A percentile compares a stretch with the other conserved stretches of the same genome.
phyloP scores from a whole-genome alignment of 1,139 yeast genomes.

The Sugiyamaella sp. region DNA sequence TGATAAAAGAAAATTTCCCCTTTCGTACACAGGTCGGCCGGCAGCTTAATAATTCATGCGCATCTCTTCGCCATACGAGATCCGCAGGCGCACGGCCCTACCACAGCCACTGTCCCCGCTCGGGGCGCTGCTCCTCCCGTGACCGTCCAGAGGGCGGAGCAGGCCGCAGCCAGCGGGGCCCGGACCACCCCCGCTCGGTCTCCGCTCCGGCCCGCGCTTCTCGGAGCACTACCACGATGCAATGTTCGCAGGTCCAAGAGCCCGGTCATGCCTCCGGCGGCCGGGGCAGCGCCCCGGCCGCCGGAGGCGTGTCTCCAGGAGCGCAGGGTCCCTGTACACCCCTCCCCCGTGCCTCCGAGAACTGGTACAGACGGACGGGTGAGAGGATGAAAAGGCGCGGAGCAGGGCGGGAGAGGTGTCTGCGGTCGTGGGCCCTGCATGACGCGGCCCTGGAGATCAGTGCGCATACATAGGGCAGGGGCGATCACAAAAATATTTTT shows the following conservation, averaged over 20 bases:
- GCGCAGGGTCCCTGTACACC: no score
- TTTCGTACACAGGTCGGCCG: not conserved
- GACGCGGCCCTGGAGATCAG: not conserved
- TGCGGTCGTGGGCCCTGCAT: slow-evolving; percentile 8
- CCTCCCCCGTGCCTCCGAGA: no score
- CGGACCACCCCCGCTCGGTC: no score
- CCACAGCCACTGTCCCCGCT: not conserved
- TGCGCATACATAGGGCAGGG: slow-evolving; percentile 12
- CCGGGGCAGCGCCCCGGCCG: not conserved
- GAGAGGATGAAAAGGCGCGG: no score
- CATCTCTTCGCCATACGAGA: not conserved
- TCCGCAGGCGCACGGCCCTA: not conserved
- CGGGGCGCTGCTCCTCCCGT: no score
- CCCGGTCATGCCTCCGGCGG: not conserved
- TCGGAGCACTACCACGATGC: no score
- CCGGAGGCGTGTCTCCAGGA: no score
- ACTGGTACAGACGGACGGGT: no score
- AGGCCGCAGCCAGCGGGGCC: no score
- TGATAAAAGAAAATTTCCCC: slow-evolving; percentile 2
- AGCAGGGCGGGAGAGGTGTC: not conserved
- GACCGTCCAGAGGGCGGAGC: no score
- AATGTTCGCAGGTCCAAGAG: no score
- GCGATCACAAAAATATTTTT: slow-evolving; percentile 4
- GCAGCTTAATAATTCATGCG: slow-evolving; percentile 2
- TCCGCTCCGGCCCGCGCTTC: no score